These are phyloP conservation scores for Kluyveromyces lactis DNA, from an alignment of 805 yeast species.

Conservation along the genomic window DNA sequence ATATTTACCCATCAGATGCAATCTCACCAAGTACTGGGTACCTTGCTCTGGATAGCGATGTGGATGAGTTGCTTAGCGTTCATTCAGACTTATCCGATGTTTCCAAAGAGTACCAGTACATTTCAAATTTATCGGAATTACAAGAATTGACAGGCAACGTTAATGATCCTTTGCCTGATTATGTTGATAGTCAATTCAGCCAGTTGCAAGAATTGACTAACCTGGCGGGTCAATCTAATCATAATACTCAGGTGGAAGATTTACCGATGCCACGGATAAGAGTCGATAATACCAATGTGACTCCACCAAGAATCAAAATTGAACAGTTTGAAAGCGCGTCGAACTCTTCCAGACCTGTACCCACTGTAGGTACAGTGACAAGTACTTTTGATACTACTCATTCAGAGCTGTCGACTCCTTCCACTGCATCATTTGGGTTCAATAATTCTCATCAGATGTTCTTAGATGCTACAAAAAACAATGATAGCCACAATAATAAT, in stretches of 20 bases:
- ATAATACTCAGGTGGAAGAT: no score
- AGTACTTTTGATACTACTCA: neutral
- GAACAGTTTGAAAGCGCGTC: constrained; percentile 2
- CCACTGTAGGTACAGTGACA: neutral
- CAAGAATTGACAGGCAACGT: constrained; percentile 12
- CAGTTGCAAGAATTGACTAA: no score
- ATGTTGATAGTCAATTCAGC: neutral
- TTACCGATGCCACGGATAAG: neutral
- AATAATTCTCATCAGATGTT: neutral
- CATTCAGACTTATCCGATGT: constrained; percentile 22
- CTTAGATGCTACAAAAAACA: neutral
- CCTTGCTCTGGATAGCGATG: constrained; percentile 15
- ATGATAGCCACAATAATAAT: neutral
- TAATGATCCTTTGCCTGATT: neutral
- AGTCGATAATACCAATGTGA: neutral
- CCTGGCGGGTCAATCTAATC: no score
- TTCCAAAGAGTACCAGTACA: constrained; percentile 19
- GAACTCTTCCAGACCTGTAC: neutral
- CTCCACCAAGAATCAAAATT: constrained; percentile 1
- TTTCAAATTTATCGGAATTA: constrained; percentile 18
- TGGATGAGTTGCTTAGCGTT: constrained; percentile 25
- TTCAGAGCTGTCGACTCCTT: neutral
- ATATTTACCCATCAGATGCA: constrained; percentile 16
- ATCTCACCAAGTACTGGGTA: constrained; percentile 20
- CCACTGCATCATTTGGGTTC: neutral